Percentiles rank a stretch among this genome's conserved stretches.
Evolutionary conservation across 495 filamentous ascomycete species (phyloP).

Genomic region (Xylaria intraflava): DNA sequence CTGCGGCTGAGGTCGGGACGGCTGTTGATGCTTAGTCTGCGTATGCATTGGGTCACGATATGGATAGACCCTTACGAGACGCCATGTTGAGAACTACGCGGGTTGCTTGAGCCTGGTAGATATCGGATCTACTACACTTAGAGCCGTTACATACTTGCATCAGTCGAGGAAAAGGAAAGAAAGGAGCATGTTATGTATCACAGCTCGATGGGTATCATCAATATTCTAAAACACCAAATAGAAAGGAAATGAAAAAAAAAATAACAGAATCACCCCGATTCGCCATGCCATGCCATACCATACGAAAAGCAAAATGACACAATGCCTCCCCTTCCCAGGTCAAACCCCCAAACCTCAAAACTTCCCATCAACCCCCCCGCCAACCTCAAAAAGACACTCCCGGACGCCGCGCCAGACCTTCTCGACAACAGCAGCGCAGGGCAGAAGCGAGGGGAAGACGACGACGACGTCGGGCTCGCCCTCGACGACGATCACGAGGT

Average conservation of each 20-base stretch:
- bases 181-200: neutral
- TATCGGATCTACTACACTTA: no score
- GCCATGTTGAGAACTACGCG: neutral
- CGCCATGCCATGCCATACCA: neutral
- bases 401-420: slow-evolving; percentile 77
- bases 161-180: neutral
- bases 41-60: no score
- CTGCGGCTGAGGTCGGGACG: neutral
- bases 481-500: slow-evolving; percentile 84
- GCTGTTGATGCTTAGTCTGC: neutral
- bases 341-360: neutral
- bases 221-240: neutral
- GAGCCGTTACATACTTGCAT: no score
- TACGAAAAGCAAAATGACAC: neutral
- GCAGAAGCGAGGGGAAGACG: slow-evolving; percentile 80
- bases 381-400: slow-evolving; percentile 67
- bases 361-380: slow-evolving; percentile 8
- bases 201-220: slow-evolving; percentile 22
- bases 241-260: neutral
- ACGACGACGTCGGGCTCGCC: slow-evolving; percentile 85
- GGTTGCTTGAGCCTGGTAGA: neutral
- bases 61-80: neutral
- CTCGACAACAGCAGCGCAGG: slow-evolving; percentile 63
- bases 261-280: no score
- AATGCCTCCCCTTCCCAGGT: neutral